Conservation (phyloP, 306 rosid genomes). For the Vicia villosa region DNA sequence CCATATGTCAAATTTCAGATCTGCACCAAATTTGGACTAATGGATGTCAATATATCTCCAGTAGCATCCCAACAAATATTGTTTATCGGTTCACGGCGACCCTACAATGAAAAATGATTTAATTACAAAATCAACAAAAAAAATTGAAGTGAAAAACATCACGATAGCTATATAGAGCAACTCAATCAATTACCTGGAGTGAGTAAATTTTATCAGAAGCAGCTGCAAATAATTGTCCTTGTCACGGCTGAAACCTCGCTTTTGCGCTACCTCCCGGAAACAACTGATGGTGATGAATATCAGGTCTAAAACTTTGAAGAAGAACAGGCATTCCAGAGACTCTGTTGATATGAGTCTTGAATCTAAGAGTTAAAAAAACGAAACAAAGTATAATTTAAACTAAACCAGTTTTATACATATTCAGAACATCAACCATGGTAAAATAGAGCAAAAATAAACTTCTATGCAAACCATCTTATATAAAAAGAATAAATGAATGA, state of each 20-base stretch:
- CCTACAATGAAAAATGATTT: slow-evolving; percentile 38
- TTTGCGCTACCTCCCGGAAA: no score
- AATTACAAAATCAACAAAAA: slow-evolving; percentile 6
- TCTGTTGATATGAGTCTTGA: no score
- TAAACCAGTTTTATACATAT: no score
- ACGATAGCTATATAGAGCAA: not conserved
- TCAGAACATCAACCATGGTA: no score
- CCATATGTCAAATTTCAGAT: slow-evolving; percentile 49
- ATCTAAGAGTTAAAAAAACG: no score
- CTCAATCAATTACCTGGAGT: slow-evolving; percentile 44
- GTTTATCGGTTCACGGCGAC: slow-evolving; percentile 50
- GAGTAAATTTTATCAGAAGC: slow-evolving; percentile 40
- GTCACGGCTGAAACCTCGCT: slow-evolving; percentile 59
- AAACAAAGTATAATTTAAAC: no score
- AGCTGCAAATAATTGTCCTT: slow-evolving; percentile 48
- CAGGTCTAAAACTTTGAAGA: no score
- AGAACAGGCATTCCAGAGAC: no score
- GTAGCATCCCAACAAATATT: slow-evolving; percentile 50
- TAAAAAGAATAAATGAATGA: no score
- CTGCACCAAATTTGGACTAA: slow-evolving; percentile 52
- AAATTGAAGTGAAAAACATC: not conserved
- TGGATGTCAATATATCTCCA: slow-evolving; percentile 51
- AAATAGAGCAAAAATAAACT: no score
- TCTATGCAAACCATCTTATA: no score
- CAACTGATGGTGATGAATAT: not conserved